phyloP scores from a whole-genome alignment of 768 basidiomycete genomes.

The Paxillus involutus region DNA sequence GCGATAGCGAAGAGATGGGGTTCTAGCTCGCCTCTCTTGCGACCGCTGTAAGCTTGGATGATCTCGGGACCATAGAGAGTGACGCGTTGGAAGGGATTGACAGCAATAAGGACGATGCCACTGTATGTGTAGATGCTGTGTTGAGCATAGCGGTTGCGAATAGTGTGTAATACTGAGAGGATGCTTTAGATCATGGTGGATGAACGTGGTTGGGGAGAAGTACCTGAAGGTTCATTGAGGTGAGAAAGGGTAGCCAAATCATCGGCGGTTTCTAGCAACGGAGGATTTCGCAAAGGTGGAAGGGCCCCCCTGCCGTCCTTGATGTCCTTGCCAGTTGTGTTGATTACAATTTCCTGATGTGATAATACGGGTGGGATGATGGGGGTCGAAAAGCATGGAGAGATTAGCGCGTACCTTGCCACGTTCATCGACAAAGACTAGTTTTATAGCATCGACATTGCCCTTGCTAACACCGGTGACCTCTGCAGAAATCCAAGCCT shows the following conservation, averaged over 20 bases:
- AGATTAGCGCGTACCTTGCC: slow-evolving; percentile 65
- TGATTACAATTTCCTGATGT: slow-evolving; percentile 70
- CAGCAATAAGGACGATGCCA: slow-evolving; percentile 96
- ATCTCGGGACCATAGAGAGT: slow-evolving; percentile 96
- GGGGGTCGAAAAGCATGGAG: slow-evolving; percentile 6
- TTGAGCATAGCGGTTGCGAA: slow-evolving; percentile 93
- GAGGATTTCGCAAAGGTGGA: slow-evolving; percentile 95
- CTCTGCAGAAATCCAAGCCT: slow-evolving; percentile 91
- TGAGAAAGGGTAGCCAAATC: slow-evolving; percentile 98
- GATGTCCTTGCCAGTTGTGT: slow-evolving; percentile 78
- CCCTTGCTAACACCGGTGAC: slow-evolving; percentile 65
- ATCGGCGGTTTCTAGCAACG: slow-evolving; percentile 93
- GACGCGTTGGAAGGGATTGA: slow-evolving; percentile 98
- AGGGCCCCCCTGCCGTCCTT: slow-evolving; percentile 77
- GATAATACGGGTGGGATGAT: not conserved
- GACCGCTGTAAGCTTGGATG: slow-evolving; percentile 93
- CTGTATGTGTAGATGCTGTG: slow-evolving; percentile 99
- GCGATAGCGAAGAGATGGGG: slow-evolving; percentile 99
- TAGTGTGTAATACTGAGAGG: slow-evolving; percentile 85
- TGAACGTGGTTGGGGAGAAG: slow-evolving; percentile 16
- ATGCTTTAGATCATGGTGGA: not conserved
- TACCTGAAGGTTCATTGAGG: slow-evolving; percentile 96
- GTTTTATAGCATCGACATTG: slow-evolving; percentile 73
- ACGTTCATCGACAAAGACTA: slow-evolving; percentile 86
- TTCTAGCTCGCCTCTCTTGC: slow-evolving; percentile 91